These are phyloP conservation scores for Heracleum sosnowskyi DNA, from an alignment of 129 eudicot species.

Conservation along the genomic window DNA sequence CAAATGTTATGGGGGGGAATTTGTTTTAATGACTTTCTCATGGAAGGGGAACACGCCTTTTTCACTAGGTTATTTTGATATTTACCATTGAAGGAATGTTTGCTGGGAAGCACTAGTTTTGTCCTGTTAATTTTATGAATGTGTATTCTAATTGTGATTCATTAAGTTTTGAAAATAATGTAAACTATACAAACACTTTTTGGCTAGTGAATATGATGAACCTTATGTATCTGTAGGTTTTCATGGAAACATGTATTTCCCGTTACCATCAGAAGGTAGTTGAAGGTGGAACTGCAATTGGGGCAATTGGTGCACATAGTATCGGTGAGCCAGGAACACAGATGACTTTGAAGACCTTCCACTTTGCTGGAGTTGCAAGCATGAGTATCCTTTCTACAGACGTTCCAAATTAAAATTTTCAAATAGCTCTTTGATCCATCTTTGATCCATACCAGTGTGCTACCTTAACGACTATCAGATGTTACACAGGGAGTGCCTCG, in stretches of 20 bases:
- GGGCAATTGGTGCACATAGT: conserved; percentile 99
- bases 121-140: too few species aligned
- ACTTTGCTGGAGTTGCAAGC: conserved; percentile 99
- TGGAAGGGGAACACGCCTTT: too few species aligned
- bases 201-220: neutral
- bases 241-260: conserved; percentile 61
- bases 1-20: too few species aligned
- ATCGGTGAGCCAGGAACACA: conserved; percentile 99
- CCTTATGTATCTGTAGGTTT: conserved; percentile 40
- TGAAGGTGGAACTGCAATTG: conserved; percentile 89
- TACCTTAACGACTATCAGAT: conserved; percentile 54
- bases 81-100: too few species aligned
- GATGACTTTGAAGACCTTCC: conserved; percentile 95
- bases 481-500: conserved; percentile 99
- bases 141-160: neutral
- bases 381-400: conserved; percentile 77
- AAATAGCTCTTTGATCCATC: neutral
- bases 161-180: neutral
- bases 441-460: conserved; percentile 9
- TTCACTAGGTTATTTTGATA: too few species aligned
- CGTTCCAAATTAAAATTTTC: neutral
- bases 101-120: too few species aligned
- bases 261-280: conserved; percentile 67
- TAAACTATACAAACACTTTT: neutral
- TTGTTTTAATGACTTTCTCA: too few species aligned